Evolutionary conservation across 805 yeast species (phyloP), one percentile per base, ranked within the genome.

Genomic region (Candida jianshihensis): DNA sequence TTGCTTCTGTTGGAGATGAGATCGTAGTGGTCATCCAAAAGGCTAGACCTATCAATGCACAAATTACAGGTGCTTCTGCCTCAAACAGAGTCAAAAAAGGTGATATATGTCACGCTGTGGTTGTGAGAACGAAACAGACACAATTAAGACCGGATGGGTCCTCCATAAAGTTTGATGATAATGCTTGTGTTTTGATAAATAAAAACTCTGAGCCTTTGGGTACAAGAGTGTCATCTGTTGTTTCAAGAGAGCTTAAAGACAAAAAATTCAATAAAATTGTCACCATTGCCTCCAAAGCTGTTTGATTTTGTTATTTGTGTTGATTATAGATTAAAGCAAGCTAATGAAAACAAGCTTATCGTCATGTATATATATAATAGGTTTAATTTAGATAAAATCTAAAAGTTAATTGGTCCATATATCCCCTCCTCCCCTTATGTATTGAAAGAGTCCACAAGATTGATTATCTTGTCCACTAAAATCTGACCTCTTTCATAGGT

Each of bases 151-250:
- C 80, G 4, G 97, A 92, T 57, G 98, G 98, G 4, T 72, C 95
- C 2, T 77, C 77, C 17, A 72, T 92, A 20, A 69, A 83, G 48
- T 92, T 92, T 57, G 96, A 89, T 57, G 98, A 92, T 62, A 92
- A 90, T 59, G 98, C 98, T 1, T 89, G 97, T 65, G 97, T 92
- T 24, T 71, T 92, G 53, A 75, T 90, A 43, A 89, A 92, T 66
- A 90, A 90, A 63, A 83, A 80, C 53, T 82, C 85, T 20, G 98
- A 92, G 55, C 96, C 97, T 9, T 70, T 92, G 35, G 98, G 97
- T 14, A 83, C 96, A 19, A 83, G 97, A 73, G 85, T 92, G 25
- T 71, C 83, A 22, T 78, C 89, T 28, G 92, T 84, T 33, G 96
- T 90, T 18, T 95, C 96, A 18, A 83, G 84, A 59, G 97, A 90